Evolutionary conservation across 106 monocot species (phyloP).

Genomic region (Ottelia alismoides): DNA sequence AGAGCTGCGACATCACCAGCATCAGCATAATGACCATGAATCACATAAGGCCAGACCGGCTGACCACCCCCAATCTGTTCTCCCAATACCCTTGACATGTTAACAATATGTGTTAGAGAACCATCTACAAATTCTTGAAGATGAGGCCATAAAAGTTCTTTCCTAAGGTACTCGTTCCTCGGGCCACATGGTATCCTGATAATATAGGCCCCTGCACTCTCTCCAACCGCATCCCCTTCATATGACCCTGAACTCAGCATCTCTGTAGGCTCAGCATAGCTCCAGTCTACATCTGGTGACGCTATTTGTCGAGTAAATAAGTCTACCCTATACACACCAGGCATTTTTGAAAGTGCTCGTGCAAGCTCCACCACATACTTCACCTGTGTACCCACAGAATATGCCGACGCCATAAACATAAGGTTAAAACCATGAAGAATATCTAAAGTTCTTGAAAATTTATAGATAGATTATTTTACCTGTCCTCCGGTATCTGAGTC

Average conservation of each 20-base stretch:
- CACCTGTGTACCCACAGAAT: slow-evolving; percentile 27
- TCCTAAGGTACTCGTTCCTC: slow-evolving; percentile 55
- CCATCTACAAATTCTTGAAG: slow-evolving; percentile 92
- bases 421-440: background rate
- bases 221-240: slow-evolving; percentile 62
- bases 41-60: slow-evolving; percentile 90
- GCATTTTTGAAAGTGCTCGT: slow-evolving; percentile 82
- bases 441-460: background rate
- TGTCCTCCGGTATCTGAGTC: slow-evolving; percentile 96
- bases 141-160: slow-evolving; percentile 86
- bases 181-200: slow-evolving; percentile 83
- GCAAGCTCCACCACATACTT: slow-evolving; percentile 97
- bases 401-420: background rate
- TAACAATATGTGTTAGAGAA: slow-evolving; percentile 68
- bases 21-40: slow-evolving; percentile 95
- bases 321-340: slow-evolving; percentile 88
- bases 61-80: slow-evolving; percentile 80
- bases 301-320: slow-evolving; percentile 90
- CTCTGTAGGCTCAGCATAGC: slow-evolving; percentile 92
- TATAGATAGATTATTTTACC: slow-evolving; percentile 14
- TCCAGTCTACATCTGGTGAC: slow-evolving; percentile 92
- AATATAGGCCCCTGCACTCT: slow-evolving; percentile 90
- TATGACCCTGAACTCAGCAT: slow-evolving; percentile 66
- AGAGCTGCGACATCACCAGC: slow-evolving; percentile 88
- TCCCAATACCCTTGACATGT: slow-evolving; percentile 82